phyloP scores from a whole-genome alignment of 2,329 filamentous ascomycete genomes.

The Alternaria dauci region DNA sequence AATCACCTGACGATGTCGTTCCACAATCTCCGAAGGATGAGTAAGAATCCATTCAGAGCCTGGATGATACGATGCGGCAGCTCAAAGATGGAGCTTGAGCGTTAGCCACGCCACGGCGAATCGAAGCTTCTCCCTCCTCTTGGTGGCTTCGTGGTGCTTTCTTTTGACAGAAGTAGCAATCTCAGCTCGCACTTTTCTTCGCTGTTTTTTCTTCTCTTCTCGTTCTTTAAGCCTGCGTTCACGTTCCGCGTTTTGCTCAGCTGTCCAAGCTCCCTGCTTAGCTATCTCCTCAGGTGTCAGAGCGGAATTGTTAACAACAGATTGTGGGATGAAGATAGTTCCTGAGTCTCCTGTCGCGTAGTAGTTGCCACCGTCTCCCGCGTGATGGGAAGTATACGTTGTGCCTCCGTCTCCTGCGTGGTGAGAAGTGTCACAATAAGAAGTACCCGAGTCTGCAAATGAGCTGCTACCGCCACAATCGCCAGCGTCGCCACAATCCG shows the following conservation, averaged over 20 bases:
- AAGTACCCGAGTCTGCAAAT: neutral
- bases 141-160: neutral
- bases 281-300: neutral
- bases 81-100: conserved; percentile 1
- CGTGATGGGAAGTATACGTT: neutral
- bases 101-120: neutral
- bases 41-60: neutral
- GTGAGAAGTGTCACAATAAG: neutral
- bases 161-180: neutral
- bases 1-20: neutral
- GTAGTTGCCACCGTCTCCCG: neutral
- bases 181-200: neutral
- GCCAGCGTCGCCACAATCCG: neutral
- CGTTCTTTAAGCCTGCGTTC: neutral
- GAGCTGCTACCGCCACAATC: neutral
- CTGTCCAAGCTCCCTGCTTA: no score
- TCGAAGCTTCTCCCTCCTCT: neutral
- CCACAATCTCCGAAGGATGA: neutral
- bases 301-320: neutral
- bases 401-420: neutral
- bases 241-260: neutral
- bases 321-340: neutral
- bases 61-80: neutral
- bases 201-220: neutral
- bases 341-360: neutral